Conservation (phyloP, 192 early-diverging fungal genomes). For the Diversispora epigaea region DNA sequence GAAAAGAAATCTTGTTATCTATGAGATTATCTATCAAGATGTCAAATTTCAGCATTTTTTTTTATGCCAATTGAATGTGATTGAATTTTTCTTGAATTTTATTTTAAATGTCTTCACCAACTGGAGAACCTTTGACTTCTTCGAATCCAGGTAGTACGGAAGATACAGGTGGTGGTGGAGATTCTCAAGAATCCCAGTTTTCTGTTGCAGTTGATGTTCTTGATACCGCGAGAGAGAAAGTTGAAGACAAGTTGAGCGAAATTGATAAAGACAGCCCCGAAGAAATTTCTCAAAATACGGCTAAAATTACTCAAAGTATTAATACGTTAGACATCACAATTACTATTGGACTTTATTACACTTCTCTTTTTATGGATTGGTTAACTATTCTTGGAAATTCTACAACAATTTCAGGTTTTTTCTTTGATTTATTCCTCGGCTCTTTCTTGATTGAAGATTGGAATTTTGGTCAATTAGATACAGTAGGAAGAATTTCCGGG, state of each 20-base stretch:
- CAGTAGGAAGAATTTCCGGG: constrained; percentile 7
- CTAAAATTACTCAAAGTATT: constrained; percentile 4
- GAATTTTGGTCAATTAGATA: neutral
- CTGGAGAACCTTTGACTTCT: too few species aligned
- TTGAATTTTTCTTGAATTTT: too few species aligned
- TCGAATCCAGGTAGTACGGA: too few species aligned
- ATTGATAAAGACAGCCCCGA: constrained; percentile 12
- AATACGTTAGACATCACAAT: constrained; percentile 6
- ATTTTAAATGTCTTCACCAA: too few species aligned
- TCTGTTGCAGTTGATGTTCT: too few species aligned
- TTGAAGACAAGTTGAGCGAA: neutral
- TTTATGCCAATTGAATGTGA: too few species aligned
- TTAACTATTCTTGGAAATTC: constrained; percentile 8
- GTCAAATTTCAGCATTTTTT: too few species aligned
- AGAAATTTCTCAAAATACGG: neutral
- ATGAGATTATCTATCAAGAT: too few species aligned
- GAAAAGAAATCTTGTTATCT: too few species aligned
- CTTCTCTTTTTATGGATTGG: constrained; percentile 8
- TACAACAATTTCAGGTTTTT: neutral
- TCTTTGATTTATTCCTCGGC: constrained; percentile 2
- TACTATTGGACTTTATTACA: constrained; percentile 15
- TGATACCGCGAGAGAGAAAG: neutral
- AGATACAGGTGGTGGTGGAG: too few species aligned
- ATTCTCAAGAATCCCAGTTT: too few species aligned
- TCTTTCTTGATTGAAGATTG: neutral